Percentiles rank a stretch among this genome's conserved stretches.
phyloP scores from a whole-genome alignment of 192 early-diverging fungal genomes.

The Anaeromyces robustus region DNA sequence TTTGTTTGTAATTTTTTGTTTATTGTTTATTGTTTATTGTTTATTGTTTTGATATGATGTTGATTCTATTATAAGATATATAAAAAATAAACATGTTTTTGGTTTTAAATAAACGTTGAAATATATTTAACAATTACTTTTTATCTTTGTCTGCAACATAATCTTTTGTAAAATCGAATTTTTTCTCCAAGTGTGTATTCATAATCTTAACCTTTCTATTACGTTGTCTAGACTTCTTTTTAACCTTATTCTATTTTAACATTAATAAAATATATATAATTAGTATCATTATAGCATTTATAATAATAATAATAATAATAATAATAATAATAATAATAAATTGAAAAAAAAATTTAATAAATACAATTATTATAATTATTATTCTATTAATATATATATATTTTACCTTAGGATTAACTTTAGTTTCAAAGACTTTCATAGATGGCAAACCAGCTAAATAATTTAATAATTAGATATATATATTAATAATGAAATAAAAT shows the following conservation, averaged over 20 bases:
- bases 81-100: no score
- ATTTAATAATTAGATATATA: neutral
- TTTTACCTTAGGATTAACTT: slow-evolving; percentile 26
- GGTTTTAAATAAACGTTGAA: no score
- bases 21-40: no score
- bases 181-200: slow-evolving; percentile 57
- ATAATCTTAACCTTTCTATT: slow-evolving; percentile 59
- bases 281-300: no score
- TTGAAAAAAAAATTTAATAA: neutral
- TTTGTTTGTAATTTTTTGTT: no score
- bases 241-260: slow-evolving; percentile 15
- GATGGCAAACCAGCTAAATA: slow-evolving; percentile 45
- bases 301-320: neutral
- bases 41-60: no score
- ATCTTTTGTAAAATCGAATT: slow-evolving; percentile 63
- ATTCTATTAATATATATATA: neutral
- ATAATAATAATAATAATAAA: neutral
- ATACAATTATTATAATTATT: neutral
- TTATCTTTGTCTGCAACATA: slow-evolving; percentile 20
- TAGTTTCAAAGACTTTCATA: slow-evolving; percentile 54
- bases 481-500: neutral
- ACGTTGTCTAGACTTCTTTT: slow-evolving; percentile 40
- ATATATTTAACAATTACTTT: neutral
- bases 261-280: neutral
- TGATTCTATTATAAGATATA: no score